phyloP scores from a whole-genome alignment of 2,329 filamentous ascomycete species.

The Ophiostoma ips region DNA sequence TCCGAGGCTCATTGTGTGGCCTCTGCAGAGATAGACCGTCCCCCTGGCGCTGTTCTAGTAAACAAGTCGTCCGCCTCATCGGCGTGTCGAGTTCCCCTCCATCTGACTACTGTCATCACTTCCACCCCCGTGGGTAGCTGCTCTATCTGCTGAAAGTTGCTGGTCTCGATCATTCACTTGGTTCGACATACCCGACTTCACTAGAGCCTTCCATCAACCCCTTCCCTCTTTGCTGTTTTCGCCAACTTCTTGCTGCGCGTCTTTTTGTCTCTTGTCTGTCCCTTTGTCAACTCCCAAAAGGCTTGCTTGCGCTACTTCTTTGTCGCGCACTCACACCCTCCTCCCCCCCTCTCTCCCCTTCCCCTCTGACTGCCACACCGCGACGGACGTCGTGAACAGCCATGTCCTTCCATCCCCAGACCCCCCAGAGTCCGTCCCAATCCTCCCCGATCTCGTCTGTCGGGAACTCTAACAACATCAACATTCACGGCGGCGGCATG shows the following conservation, averaged over 20 bases:
- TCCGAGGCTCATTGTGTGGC: not conserved
- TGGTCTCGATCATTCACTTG: slow-evolving; percentile 4
- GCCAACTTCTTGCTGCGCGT: too few relatives aligned
- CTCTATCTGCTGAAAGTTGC: not conserved
- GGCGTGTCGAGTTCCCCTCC: slow-evolving; percentile 1
- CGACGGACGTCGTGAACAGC: slow-evolving; percentile 20
- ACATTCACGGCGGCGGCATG: slow-evolving; percentile 20
- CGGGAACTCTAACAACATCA: slow-evolving; percentile 28
- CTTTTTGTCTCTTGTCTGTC: not conserved
- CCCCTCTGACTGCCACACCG: not conserved
- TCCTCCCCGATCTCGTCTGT: slow-evolving; percentile 32
- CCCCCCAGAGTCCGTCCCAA: slow-evolving; percentile 53
- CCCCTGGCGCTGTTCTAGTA: slow-evolving; percentile 5
- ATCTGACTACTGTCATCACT: not conserved
- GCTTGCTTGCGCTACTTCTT: not conserved
- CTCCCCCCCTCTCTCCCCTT: not conserved
- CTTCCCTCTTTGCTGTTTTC: too few relatives aligned
- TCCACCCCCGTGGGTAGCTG: too few relatives aligned
- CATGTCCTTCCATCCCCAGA: slow-evolving; percentile 55
- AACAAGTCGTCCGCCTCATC: slow-evolving; percentile 8
- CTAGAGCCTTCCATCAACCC: too few relatives aligned
- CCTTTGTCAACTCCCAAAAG: not conserved
- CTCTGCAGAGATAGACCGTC: not conserved
- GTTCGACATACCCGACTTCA: not conserved
- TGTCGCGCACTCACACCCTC: not conserved